A percentile compares a stretch with the other conserved stretches of the same genome.
Evolutionary conservation across 495 filamentous ascomycete genomes (phyloP).

Genomic region (Pseudomonodictys pantanalensis): DNA sequence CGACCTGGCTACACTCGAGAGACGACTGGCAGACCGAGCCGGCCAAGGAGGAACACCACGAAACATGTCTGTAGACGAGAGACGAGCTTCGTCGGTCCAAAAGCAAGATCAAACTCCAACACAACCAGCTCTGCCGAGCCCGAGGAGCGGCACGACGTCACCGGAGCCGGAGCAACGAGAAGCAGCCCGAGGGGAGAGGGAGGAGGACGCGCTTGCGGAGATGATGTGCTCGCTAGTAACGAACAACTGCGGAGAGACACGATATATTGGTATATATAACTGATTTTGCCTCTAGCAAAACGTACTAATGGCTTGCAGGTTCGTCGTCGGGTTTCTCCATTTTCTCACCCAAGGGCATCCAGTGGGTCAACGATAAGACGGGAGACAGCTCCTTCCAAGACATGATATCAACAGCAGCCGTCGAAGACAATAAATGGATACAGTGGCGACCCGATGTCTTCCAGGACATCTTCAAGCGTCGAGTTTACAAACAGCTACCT

Average conservation of each 20-base stretch:
- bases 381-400: conserved; percentile 91
- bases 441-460: conserved; percentile 97
- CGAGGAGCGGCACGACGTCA: conserved; percentile 49
- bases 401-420: conserved; percentile 80
- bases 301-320: conserved; percentile 51
- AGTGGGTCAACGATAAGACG: conserved; percentile 98
- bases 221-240: conserved; percentile 99
- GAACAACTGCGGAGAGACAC: conserved; percentile 90
- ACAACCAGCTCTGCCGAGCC: conserved; percentile 30
- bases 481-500: conserved; percentile 78
- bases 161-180: conserved; percentile 48
- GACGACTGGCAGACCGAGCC: conserved; percentile 70
- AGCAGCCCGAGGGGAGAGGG: conserved; percentile 50
- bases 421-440: conserved; percentile 89
- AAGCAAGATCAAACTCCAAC: conserved; percentile 4
- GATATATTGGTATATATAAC: conserved; percentile 78
- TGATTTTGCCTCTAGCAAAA: neutral
- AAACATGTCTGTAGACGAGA: conserved; percentile 16
- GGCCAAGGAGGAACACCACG: conserved; percentile 25
- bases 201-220: conserved; percentile 88
- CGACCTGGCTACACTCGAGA: conserved; percentile 84
- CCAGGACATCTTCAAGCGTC: conserved; percentile 82
- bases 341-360: conserved; percentile 94
- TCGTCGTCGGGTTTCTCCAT: conserved; percentile 98
- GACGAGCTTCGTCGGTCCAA: conserved; percentile 22